A percentile compares a stretch with the other conserved stretches of the same genome.
phyloP scores from a whole-genome alignment of 139 green algal genomes.

The Volvox reticuliferus region DNA sequence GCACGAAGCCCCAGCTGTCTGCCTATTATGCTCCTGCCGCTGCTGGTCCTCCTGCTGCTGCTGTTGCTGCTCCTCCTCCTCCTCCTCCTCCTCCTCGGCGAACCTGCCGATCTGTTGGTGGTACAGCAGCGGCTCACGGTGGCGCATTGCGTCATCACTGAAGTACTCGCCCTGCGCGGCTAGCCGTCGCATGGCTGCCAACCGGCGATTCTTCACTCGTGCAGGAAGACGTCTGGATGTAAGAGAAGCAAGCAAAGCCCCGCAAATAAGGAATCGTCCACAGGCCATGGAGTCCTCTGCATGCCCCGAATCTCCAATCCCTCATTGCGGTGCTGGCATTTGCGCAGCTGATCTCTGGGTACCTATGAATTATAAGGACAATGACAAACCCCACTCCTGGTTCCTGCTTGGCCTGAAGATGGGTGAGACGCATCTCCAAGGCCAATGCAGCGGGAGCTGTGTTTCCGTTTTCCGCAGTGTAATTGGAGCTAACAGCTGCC shows the following conservation, averaged over 20 bases:
- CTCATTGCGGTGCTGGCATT: too few species aligned
- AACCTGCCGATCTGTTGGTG: constrained; percentile 75
- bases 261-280: too few species aligned
- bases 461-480: too few species aligned
- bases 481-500: neutral
- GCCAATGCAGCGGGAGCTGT: too few species aligned
- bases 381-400: too few species aligned
- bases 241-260: neutral
- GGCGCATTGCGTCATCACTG: constrained; percentile 74
- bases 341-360: too few species aligned
- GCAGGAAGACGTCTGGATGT: constrained; percentile 32
- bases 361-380: too few species aligned
- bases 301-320: too few species aligned
- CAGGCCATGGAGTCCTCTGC: too few species aligned
- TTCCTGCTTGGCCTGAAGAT: too few species aligned
- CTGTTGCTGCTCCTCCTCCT: neutral
- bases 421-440: too few species aligned
- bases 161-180: constrained; percentile 75
- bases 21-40: neutral
- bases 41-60: constrained; percentile 29
- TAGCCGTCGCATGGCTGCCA: constrained; percentile 76
- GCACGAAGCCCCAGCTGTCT: neutral
- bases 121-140: constrained; percentile 76
- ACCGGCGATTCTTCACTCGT: constrained; percentile 73
- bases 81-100: neutral